Evolutionary conservation across 768 basidiomycete species (phyloP).

Genomic region (Tricholoma saponaceum): DNA sequence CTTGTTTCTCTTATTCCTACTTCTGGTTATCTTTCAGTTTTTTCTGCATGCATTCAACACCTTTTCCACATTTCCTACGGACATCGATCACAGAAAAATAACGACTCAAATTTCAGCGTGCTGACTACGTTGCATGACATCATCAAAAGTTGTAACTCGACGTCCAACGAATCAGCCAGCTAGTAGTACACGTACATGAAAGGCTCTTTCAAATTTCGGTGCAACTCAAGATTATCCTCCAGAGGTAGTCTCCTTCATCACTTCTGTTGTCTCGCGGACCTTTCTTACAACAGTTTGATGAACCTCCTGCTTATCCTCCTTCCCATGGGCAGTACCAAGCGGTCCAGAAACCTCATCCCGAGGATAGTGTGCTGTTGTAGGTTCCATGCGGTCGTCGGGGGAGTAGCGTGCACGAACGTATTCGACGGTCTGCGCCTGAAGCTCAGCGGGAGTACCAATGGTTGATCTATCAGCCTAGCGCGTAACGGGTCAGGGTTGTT

Average conservation of each 20-base stretch:
- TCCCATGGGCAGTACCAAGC: constrained; percentile 31
- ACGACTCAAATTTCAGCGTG: not conserved
- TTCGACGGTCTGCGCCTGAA: constrained; percentile 40
- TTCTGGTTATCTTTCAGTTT: not conserved
- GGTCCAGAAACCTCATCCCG: constrained; percentile 46
- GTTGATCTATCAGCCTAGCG: constrained; percentile 39
- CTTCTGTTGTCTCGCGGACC: constrained; percentile 9
- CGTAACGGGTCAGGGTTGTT: not conserved
- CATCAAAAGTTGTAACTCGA: not conserved
- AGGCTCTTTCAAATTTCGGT: not conserved
- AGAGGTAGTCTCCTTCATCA: constrained; percentile 5
- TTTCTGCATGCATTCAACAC: constrained; percentile 3
- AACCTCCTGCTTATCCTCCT: constrained; percentile 16
- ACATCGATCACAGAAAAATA: constrained; percentile 1
- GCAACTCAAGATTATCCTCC: not conserved
- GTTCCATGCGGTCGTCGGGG: constrained; percentile 28
- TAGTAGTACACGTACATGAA: not conserved
- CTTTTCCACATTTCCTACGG: not conserved
- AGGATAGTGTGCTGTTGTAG: constrained; percentile 33
- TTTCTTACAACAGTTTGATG: constrained; percentile 9
- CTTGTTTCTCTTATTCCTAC: not conserved
- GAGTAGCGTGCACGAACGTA: constrained; percentile 35
- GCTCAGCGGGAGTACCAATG: constrained; percentile 21
- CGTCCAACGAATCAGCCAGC: not conserved
- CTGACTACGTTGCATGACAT: not conserved